Evolutionary conservation across 257 asterid genomes (phyloP).

Genomic region (Jacaranda copaia): DNA sequence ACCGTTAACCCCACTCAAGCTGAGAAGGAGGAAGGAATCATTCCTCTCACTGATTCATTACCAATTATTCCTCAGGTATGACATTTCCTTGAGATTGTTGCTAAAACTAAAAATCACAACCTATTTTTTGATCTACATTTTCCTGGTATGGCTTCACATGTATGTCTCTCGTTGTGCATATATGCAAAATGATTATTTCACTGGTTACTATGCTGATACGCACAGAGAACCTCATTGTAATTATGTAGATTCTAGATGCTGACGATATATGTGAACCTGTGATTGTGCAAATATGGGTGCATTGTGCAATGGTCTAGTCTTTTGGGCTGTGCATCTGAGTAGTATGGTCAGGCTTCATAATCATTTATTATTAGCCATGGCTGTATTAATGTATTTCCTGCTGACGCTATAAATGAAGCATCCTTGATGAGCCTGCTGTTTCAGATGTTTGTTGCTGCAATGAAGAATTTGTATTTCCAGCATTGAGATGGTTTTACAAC

Average conservation of each 20-base stretch:
- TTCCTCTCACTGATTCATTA: conserved; percentile 93
- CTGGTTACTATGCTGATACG: not conserved
- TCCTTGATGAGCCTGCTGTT: not conserved
- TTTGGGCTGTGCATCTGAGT: not conserved
- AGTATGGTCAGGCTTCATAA: conserved; percentile 1
- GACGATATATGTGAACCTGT: not conserved
- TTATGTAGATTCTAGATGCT: conserved; percentile 3
- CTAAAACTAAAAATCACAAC: conserved; percentile 13
- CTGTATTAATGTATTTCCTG: not conserved
- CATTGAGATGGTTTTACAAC: not conserved
- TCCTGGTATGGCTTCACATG: conserved; percentile 8
- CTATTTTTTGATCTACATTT: not conserved
- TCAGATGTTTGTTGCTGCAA: not conserved
- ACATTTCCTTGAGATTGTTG: conserved; percentile 23
- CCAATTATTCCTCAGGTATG: conserved; percentile 95
- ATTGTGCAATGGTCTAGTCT: not conserved
- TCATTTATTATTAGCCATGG: not conserved
- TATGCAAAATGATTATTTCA: conserved; percentile 1
- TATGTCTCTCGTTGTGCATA: not conserved
- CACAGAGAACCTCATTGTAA: not conserved
- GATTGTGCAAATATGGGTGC: not conserved
- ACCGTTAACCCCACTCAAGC: conserved; percentile 91
- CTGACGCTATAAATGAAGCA: not conserved
- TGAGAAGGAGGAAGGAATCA: conserved; percentile 99
- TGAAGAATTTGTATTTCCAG: not conserved